phyloP scores from a whole-genome alignment of 2,329 filamentous ascomycete genomes.

The Trichophyton rubrum region DNA sequence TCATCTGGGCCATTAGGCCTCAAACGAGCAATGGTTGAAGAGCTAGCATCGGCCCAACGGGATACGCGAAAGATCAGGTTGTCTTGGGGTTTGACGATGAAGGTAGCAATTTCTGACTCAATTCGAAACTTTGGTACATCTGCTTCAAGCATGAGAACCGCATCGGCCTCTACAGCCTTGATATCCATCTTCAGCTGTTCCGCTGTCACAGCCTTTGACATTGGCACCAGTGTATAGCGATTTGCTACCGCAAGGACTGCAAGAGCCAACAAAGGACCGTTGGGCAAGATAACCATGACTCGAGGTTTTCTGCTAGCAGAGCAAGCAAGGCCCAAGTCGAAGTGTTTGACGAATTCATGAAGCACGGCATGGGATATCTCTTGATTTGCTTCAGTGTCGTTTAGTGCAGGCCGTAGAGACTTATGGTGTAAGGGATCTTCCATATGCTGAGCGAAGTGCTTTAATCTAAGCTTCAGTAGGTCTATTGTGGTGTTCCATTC shows the following conservation, averaged over 20 bases:
- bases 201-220: neutral
- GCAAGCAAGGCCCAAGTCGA: neutral
- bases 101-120: neutral
- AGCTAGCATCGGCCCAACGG: neutral
- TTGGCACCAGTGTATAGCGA: neutral
- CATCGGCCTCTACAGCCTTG: neutral
- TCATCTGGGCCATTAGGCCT: constrained; percentile 1
- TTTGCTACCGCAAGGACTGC: neutral
- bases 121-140: neutral
- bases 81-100: neutral
- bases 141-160: neutral
- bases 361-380: neutral
- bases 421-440: neutral
- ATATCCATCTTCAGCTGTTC: neutral
- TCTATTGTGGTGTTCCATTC: neutral
- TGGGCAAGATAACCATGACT: constrained; percentile 2
- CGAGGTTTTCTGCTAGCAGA: neutral
- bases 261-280: neutral
- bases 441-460: neutral
- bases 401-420: neutral
- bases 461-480: neutral
- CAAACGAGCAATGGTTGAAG: too few relatives aligned
- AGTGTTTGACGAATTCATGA: neutral
- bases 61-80: constrained; percentile 2
- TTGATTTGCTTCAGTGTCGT: neutral